Conservation (phyloP, 805 yeast genomes). For the Groenewaldozyma salmanticensis region DNA sequence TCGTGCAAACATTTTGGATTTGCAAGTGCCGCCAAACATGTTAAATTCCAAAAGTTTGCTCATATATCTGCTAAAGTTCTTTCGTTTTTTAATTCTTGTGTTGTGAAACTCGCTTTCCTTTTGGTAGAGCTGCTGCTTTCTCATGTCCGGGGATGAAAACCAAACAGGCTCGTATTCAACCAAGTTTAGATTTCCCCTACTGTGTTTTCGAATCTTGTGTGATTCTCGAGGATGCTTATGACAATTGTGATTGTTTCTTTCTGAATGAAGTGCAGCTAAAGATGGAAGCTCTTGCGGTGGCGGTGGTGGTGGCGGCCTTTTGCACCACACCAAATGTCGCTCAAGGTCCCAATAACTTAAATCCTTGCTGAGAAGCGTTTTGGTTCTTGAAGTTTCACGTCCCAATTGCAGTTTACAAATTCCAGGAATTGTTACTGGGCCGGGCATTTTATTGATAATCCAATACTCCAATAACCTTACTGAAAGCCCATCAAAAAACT, state of each 20-base stretch:
- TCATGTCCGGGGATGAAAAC: too few relatives aligned
- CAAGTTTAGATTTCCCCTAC: not conserved
- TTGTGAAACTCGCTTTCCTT: not conserved
- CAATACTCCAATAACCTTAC: conserved; percentile 3
- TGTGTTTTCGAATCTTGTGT: not conserved
- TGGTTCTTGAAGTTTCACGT: not conserved
- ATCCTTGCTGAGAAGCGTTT: not conserved
- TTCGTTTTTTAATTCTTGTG: too few relatives aligned
- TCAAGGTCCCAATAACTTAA: not conserved
- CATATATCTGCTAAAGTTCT: not conserved
- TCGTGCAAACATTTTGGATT: not conserved
- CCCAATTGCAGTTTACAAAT: not conserved
- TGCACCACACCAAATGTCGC: not conserved
- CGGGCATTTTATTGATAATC: not conserved
- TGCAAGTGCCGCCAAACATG: not conserved
- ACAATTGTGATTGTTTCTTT: too few relatives aligned
- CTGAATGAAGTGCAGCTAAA: too few relatives aligned
- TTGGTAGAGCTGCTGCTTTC: not conserved
- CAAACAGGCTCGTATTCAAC: not conserved
- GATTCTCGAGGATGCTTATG: not conserved
- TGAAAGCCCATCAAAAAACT: conserved; percentile 11
- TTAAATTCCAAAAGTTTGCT: not conserved
- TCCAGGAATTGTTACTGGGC: not conserved
- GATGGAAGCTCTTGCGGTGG: not conserved
- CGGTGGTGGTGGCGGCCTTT: too few relatives aligned